phyloP scores from a whole-genome alignment of 305 asterid genomes.

The Fraxinus baroniana region DNA sequence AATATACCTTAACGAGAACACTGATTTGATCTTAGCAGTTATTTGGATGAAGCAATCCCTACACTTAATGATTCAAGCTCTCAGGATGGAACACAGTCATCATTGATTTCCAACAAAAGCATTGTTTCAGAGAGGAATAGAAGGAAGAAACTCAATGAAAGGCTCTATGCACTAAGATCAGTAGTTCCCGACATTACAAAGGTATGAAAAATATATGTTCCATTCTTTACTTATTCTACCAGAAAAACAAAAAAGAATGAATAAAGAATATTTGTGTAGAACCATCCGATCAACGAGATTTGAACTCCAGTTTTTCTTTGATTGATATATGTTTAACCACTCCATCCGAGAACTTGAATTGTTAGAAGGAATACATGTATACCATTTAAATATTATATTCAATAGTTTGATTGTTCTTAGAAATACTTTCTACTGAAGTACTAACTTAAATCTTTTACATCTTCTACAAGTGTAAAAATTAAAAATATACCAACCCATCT shows the following conservation, averaged over 20 bases:
- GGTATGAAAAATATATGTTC: constrained; percentile 27
- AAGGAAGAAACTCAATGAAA: constrained; percentile 74
- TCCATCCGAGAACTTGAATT: too few species aligned
- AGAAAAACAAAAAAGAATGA: not conserved
- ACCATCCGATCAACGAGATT: too few species aligned
- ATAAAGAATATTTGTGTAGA: too few species aligned
- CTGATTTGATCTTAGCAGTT: constrained; percentile 15
- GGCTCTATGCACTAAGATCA: constrained; percentile 75
- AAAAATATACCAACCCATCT: too few species aligned
- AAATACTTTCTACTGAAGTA: too few species aligned
- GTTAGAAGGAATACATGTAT: too few species aligned
- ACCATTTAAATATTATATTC: too few species aligned
- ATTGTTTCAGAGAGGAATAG: constrained; percentile 69
- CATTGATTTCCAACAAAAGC: constrained; percentile 34
- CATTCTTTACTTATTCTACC: not conserved
- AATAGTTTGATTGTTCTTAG: too few species aligned
- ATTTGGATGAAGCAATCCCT: constrained; percentile 35
- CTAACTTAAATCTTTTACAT: too few species aligned
- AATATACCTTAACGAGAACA: not conserved
- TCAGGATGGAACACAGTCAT: constrained; percentile 41
- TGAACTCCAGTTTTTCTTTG: too few species aligned
- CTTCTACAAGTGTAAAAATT: too few species aligned
- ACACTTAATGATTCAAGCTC: constrained; percentile 46
- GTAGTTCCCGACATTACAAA: constrained; percentile 86
- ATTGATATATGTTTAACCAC: too few species aligned